Percentiles rank a stretch among this genome's conserved stretches.
These are phyloP conservation scores for Capsicum rhomboideum DNA, from an alignment of 257 asterid species.

Conservation along the genomic window DNA sequence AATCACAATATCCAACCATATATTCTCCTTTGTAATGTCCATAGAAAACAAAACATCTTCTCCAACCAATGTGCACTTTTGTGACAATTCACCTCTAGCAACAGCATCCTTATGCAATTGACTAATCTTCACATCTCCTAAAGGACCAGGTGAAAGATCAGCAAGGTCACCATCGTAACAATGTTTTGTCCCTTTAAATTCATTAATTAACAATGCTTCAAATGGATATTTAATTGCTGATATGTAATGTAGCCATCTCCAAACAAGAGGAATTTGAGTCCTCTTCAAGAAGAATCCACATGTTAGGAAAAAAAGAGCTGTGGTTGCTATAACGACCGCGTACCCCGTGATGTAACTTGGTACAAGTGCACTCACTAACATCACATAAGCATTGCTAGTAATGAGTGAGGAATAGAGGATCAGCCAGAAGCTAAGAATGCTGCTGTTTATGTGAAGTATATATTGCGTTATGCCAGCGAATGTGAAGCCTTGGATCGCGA, in stretches of 20 bases:
- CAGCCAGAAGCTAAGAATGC: constrained; percentile 51
- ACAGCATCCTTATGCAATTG: constrained; percentile 40
- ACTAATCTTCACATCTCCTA: constrained; percentile 60
- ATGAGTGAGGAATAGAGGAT: constrained; percentile 68
- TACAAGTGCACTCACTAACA: constrained; percentile 79
- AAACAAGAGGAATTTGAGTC: constrained; percentile 52
- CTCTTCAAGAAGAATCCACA: constrained; percentile 82
- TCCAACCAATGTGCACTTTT: constrained; percentile 52
- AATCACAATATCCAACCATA: constrained; percentile 49
- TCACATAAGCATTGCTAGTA: constrained; percentile 83
- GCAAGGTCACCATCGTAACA: constrained; percentile 41
- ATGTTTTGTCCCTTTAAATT: constrained; percentile 44
- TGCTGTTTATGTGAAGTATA: constrained; percentile 43
- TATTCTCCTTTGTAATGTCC: constrained; percentile 40
- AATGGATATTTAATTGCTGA: constrained; percentile 91
- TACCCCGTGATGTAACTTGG: constrained; percentile 87
- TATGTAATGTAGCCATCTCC: constrained; percentile 83
- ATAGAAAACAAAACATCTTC: constrained; percentile 63
- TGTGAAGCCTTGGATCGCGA: constrained; percentile 71
- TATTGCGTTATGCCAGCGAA: constrained; percentile 55
- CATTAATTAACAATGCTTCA: constrained; percentile 72
- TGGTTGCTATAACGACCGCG: constrained; percentile 82
- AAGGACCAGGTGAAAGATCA: constrained; percentile 80
- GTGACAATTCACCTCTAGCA: constrained; percentile 3
- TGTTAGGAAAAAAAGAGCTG: constrained; percentile 82